These are phyloP conservation scores for Pezicula radicicola DNA, from an alignment of 2,329 filamentous ascomycete species.

Conservation along the genomic window DNA sequence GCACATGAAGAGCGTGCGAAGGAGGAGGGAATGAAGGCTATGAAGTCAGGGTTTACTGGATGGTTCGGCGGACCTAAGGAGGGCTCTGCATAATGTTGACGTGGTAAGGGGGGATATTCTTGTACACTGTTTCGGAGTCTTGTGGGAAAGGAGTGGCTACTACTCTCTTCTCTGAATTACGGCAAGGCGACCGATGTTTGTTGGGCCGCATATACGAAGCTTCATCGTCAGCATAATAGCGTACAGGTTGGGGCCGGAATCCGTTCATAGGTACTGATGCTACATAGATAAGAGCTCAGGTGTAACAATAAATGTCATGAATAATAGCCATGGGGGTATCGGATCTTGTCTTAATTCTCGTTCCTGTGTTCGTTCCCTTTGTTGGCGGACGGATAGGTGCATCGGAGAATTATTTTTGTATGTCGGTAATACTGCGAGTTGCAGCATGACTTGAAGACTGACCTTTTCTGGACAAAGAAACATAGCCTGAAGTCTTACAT, in stretches of 20 bases:
- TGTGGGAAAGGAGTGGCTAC: neutral
- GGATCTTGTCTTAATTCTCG: neutral
- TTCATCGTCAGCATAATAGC: neutral
- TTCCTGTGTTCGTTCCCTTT: neutral
- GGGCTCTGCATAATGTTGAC: neutral
- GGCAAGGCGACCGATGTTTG: neutral
- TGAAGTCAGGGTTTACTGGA: conserved; percentile 75
- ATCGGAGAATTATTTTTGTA: neutral
- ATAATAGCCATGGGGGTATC: neutral
- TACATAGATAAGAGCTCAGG: neutral
- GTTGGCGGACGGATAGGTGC: neutral
- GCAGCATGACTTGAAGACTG: too few relatives aligned
- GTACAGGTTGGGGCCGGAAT: neutral
- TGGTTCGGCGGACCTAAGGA: conserved; percentile 38
- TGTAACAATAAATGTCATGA: neutral
- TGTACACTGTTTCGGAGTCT: neutral
- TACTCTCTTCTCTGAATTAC: conserved; percentile 1
- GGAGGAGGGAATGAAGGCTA: conserved; percentile 87
- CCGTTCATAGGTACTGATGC: neutral
- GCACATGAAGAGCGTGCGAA: conserved; percentile 83
- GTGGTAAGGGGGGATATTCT: neutral
- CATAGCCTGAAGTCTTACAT: too few relatives aligned
- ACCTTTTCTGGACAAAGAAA: too few relatives aligned
- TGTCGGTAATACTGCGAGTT: too few relatives aligned
- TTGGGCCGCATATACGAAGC: neutral